phyloP scores from a whole-genome alignment of 139 green algal genomes.

The Axilococcus clingmanii region DNA sequence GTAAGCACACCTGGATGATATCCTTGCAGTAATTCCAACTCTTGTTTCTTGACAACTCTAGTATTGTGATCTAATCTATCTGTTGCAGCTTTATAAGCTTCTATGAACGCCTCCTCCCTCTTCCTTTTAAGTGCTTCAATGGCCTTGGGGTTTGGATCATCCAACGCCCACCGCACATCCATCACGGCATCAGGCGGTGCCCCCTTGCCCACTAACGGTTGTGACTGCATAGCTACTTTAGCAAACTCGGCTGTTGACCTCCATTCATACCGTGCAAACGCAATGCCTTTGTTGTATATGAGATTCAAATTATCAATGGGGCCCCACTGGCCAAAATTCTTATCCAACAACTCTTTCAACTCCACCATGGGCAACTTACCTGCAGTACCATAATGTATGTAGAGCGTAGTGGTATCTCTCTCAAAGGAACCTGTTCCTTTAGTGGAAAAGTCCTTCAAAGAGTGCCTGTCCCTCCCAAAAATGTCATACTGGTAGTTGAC shows the following conservation, averaged over 20 bases:
- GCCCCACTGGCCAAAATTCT: slow-evolving; percentile 48
- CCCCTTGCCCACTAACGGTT: slow-evolving; percentile 35
- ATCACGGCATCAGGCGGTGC: slow-evolving; percentile 41
- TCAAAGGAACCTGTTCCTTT: slow-evolving; percentile 41
- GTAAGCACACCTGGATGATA: slow-evolving; percentile 8
- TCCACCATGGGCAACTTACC: slow-evolving; percentile 32
- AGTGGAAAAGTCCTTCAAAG: slow-evolving; percentile 6
- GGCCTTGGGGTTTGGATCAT: slow-evolving; percentile 64
- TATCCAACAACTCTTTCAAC: slow-evolving; percentile 21
- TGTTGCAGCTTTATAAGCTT: slow-evolving; percentile 19
- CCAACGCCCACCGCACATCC: slow-evolving; percentile 57
- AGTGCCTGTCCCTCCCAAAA: slow-evolving; percentile 51
- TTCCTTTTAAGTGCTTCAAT: slow-evolving; percentile 35
- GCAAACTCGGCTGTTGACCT: slow-evolving; percentile 64
- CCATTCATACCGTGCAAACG: slow-evolving; percentile 59
- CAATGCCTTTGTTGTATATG: slow-evolving; percentile 49
- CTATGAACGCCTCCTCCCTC: slow-evolving; percentile 25
- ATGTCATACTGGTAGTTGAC: slow-evolving; percentile 46
- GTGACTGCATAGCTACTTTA: slow-evolving; percentile 65
- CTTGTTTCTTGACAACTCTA: slow-evolving; percentile 16
- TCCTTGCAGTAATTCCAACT: slow-evolving; percentile 16
- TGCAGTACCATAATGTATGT: slow-evolving; percentile 49
- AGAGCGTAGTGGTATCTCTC: slow-evolving; percentile 51
- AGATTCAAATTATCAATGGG: slow-evolving; percentile 50
- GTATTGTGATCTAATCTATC: slow-evolving; percentile 6